These are phyloP conservation scores for Xerocomus brunneocitrinus DNA, from an alignment of 768 basidiomycete species.

Conservation along the genomic window DNA sequence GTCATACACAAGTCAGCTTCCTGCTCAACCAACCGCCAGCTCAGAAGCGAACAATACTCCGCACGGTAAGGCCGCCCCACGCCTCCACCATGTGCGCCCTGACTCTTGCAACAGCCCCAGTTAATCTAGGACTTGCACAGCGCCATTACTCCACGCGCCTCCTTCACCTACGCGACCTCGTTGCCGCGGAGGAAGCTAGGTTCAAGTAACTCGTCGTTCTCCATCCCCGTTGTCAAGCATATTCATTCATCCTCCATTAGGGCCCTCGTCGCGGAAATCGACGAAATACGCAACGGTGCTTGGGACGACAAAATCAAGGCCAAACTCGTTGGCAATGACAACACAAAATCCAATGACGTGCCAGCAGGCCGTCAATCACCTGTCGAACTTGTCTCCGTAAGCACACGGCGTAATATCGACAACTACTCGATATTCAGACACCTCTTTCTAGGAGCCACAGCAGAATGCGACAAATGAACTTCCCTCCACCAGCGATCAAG, in stretches of 20 bases:
- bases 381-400: conserved; percentile 6
- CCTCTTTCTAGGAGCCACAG: conserved; percentile 9
- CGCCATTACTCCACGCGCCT: conserved; percentile 68
- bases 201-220: conserved; percentile 58
- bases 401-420: background rate
- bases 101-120: conserved; percentile 43
- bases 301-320: conserved; percentile 53
- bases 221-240: background rate
- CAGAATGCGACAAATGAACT: conserved; percentile 4
- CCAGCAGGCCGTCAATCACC: background rate
- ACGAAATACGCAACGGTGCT: conserved; percentile 63
- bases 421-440: background rate
- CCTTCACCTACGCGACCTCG: conserved; percentile 65
- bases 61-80: conserved; percentile 41
- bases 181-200: conserved; percentile 65
- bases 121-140: conserved; percentile 68
- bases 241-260: conserved; percentile 32
- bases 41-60: conserved; percentile 49
- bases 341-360: conserved; percentile 4
- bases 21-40: conserved; percentile 22
- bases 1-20: background rate
- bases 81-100: background rate
- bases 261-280: conserved; percentile 65
- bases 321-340: conserved; percentile 22
- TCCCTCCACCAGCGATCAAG: conserved; percentile 1